Evolutionary conservation across 345 rosid species (phyloP).

Genomic region (Barbarea vulgaris): DNA sequence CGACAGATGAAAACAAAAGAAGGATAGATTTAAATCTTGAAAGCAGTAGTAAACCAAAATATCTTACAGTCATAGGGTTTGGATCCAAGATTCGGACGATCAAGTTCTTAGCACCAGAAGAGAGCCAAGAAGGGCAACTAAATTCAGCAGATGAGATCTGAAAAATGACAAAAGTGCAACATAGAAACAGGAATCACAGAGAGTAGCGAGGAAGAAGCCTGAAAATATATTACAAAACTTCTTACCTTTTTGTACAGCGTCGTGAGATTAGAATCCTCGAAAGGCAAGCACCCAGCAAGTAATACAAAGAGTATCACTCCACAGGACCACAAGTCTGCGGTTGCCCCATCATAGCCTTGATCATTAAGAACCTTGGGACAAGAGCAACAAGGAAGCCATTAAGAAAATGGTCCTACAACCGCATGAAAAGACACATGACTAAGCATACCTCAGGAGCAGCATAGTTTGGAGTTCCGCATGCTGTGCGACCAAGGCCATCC

Average conservation of each 20-base stretch:
- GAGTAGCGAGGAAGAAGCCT: slow-evolving; percentile 6
- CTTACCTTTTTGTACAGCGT: slow-evolving; percentile 84
- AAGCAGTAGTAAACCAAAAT: slow-evolving; percentile 5
- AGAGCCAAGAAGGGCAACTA: slow-evolving; percentile 85
- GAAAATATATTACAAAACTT: slow-evolving; percentile 35
- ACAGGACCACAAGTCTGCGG: slow-evolving; percentile 94
- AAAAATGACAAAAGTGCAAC: slow-evolving; percentile 16
- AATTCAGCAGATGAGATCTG: slow-evolving; percentile 94
- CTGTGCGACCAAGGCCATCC: slow-evolving; percentile 68
- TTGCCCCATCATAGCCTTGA: slow-evolving; percentile 82
- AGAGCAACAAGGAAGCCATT: neutral
- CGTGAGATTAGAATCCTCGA: slow-evolving; percentile 80
- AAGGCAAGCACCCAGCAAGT: slow-evolving; percentile 94
- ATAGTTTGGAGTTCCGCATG: slow-evolving; percentile 76
- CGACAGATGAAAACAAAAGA: neutral
- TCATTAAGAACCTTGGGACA: slow-evolving; percentile 76
- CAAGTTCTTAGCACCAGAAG: slow-evolving; percentile 78
- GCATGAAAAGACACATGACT: slow-evolving; percentile 33
- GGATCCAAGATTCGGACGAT: slow-evolving; percentile 85
- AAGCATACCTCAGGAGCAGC: slow-evolving; percentile 87
- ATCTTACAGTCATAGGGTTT: slow-evolving; percentile 83
- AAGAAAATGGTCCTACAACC: slow-evolving; percentile 11
- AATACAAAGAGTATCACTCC: slow-evolving; percentile 96
- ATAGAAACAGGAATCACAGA: slow-evolving; percentile 29
- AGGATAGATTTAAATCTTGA: slow-evolving; percentile 1